Conservation (phyloP, 176 grass and related monocot species). For the Melocanna baccifera region DNA sequence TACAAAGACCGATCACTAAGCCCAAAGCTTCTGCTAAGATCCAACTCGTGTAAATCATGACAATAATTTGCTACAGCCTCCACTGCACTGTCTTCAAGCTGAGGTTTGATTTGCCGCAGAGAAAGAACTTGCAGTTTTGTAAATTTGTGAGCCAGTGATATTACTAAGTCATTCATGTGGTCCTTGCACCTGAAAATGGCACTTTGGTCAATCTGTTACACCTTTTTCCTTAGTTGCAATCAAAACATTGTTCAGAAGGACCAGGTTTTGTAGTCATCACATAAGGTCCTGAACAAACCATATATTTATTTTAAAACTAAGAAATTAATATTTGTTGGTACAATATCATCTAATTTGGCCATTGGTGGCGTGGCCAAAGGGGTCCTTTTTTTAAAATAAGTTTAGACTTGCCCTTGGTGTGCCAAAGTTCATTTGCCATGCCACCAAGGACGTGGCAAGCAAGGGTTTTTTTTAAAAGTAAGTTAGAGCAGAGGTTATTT, state of each 20-base stretch:
- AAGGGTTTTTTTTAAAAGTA: background rate
- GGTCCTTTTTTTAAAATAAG: background rate
- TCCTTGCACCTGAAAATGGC: conserved; percentile 63
- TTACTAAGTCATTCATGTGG: conserved; percentile 73
- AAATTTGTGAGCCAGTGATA: conserved; percentile 65
- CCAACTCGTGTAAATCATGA: conserved; percentile 64
- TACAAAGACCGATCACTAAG: conserved; percentile 71
- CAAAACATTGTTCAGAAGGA: background rate
- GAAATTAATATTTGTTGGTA: background rate
- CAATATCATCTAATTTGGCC: background rate
- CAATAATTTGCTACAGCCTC: conserved; percentile 63
- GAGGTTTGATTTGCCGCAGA: conserved; percentile 72
- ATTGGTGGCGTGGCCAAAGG: background rate
- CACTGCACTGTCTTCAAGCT: conserved; percentile 78
- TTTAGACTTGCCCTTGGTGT: background rate
- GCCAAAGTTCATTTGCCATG: too few relatives aligned
- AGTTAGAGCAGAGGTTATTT: background rate
- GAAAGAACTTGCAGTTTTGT: conserved; percentile 63
- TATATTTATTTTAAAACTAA: background rate
- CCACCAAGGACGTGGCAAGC: background rate
- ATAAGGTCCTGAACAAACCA: background rate
- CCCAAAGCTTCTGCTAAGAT: conserved; percentile 78
- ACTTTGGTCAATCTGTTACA: conserved; percentile 2
- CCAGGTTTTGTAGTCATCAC: background rate
- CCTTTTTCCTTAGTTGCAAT: background rate